Percentiles rank a stretch among this genome's conserved stretches.
These are phyloP conservation scores for Trichoderma lentiforme DNA, from an alignment of 2,329 filamentous ascomycete species.

Conservation along the genomic window DNA sequence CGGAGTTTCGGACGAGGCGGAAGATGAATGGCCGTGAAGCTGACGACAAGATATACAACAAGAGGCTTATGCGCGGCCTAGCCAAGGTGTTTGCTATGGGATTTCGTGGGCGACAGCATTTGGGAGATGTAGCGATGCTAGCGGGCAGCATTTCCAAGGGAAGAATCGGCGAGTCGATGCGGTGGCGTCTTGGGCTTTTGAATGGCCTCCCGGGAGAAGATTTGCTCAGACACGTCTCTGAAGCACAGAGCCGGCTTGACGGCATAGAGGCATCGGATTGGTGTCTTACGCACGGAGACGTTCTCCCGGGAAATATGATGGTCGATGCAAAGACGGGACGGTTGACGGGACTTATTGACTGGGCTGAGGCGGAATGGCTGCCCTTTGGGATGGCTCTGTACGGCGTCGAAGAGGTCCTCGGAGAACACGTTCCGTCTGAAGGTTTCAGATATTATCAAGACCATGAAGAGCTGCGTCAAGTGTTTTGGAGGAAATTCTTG, in stretches of 20 bases:
- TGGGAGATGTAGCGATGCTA: not conserved
- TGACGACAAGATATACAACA: slow-evolving; percentile 26
- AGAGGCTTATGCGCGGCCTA: slow-evolving; percentile 39
- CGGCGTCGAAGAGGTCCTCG: slow-evolving; percentile 58
- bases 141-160: slow-evolving; percentile 21
- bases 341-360: slow-evolving; percentile 57
- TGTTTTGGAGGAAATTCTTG: slow-evolving; percentile 49
- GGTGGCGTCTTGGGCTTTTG: slow-evolving; percentile 39
- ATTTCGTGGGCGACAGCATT: slow-evolving; percentile 29
- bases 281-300: slow-evolving; percentile 59
- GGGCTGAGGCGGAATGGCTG: slow-evolving; percentile 60
- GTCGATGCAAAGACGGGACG: slow-evolving; percentile 42
- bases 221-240: slow-evolving; percentile 29
- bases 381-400: slow-evolving; percentile 60
- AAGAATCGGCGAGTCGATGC: slow-evolving; percentile 41
- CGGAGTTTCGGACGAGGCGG: slow-evolving; percentile 13
- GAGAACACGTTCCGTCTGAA: slow-evolving; percentile 35
- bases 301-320: slow-evolving; percentile 57
- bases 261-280: slow-evolving; percentile 47
- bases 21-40: not conserved
- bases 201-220: slow-evolving; percentile 31
- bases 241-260: slow-evolving; percentile 22
- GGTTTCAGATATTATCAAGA: slow-evolving; percentile 45
- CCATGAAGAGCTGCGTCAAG: slow-evolving; percentile 39
- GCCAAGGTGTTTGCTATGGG: slow-evolving; percentile 39